phyloP scores from a whole-genome alignment of 257 asterid genomes.

The Eucommia ulmoides region DNA sequence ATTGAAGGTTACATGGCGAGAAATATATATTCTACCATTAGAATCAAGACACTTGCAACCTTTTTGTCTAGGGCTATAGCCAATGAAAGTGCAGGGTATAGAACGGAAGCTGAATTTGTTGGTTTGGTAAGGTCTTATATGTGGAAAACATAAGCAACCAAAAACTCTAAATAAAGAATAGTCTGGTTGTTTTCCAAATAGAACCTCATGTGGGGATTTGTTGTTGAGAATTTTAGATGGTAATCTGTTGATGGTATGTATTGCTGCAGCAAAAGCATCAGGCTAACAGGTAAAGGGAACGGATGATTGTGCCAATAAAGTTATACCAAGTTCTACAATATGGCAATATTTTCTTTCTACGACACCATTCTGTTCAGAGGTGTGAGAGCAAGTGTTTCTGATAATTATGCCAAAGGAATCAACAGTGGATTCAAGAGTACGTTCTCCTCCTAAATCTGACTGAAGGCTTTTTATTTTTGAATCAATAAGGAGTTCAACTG shows the following conservation, averaged over 20 bases:
- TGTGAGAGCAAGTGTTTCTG: neutral
- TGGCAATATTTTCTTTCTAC: neutral
- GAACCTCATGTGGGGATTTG: neutral
- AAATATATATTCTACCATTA: neutral
- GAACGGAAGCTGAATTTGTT: neutral
- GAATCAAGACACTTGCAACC: neutral
- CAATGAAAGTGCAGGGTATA: neutral
- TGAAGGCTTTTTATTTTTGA: neutral
- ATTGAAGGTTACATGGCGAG: neutral
- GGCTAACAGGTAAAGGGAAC: neutral
- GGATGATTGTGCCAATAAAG: neutral
- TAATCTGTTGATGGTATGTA: too few species aligned
- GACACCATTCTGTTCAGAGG: neutral
- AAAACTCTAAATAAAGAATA: neutral
- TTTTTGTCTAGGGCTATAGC: neutral
- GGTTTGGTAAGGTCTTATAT: neutral
- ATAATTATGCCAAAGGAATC: neutral
- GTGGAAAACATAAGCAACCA: neutral
- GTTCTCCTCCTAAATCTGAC: neutral
- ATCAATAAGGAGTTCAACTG: neutral
- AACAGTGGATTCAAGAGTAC: neutral
- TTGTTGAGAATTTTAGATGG: neutral
- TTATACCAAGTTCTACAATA: neutral
- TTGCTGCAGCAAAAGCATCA: neutral
- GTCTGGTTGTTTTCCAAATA: neutral